A percentile compares a stretch with the other conserved stretches of the same genome.
Conservation (phyloP, 768 basidiomycete species). For the Kwoniella pini region DNA sequence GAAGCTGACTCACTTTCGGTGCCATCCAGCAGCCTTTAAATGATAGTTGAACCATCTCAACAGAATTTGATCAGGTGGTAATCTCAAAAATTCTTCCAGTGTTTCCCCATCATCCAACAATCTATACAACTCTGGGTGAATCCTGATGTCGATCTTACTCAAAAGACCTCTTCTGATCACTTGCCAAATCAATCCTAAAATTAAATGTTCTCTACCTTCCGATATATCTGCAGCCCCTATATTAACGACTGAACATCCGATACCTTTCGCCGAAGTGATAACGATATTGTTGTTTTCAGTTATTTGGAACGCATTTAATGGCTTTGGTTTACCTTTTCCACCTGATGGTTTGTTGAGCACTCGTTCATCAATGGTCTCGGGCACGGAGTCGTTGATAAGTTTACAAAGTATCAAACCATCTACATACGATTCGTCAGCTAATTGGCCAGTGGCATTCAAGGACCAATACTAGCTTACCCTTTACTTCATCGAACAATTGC, state of each 20-base stretch:
- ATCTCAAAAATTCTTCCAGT: conserved; percentile 84
- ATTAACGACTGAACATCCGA: conserved; percentile 98
- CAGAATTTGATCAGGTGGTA: conserved; percentile 96
- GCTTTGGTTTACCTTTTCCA: conserved; percentile 62
- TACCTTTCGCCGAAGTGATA: conserved; percentile 95
- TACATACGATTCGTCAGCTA: conserved; percentile 23
- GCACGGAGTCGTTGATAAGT: conserved; percentile 96
- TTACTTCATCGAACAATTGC: conserved; percentile 97
- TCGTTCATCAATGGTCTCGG: conserved; percentile 97
- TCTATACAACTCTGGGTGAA: conserved; percentile 94
- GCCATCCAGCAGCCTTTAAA: conserved; percentile 90
- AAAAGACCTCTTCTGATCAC: conserved; percentile 91
- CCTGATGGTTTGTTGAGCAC: conserved; percentile 86
- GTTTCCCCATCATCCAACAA: conserved; percentile 97
- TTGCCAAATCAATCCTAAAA: conserved; percentile 98
- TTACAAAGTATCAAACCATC: conserved; percentile 97
- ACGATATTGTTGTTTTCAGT: conserved; percentile 99
- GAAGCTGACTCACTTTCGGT: conserved; percentile 64
- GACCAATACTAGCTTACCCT: no score
- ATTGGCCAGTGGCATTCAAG: not conserved
- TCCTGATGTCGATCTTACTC: conserved; percentile 94
- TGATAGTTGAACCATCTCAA: conserved; percentile 99
- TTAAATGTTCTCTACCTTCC: conserved; percentile 92
- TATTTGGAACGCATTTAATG: conserved; percentile 96
- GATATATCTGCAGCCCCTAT: conserved; percentile 91